These are phyloP conservation scores for Xylaria curta DNA, from an alignment of 495 filamentous ascomycete genomes.

Conservation along the genomic window DNA sequence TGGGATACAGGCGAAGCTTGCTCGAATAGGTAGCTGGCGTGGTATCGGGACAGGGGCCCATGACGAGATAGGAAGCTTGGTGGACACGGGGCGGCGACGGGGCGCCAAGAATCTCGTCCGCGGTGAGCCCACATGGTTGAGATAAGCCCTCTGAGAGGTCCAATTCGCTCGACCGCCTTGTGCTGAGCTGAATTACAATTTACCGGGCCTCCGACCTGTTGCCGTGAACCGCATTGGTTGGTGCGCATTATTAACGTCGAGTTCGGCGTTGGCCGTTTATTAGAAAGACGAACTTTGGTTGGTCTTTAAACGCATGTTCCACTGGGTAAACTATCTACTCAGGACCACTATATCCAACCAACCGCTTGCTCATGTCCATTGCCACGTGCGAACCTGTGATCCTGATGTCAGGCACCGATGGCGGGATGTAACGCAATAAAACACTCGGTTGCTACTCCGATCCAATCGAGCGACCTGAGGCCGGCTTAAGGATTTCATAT, in stretches of 20 bases:
- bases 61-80: constrained; percentile 22
- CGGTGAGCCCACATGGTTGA: constrained; percentile 21
- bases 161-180: constrained; percentile 12
- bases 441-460: background rate
- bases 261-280: background rate
- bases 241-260: background rate
- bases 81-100: background rate
- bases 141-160: constrained; percentile 27
- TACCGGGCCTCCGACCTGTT: background rate
- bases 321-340: background rate
- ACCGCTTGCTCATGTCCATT: constrained; percentile 1
- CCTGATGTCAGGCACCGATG: background rate
- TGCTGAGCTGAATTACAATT: background rate
- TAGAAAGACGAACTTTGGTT: background rate
- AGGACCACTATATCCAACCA: background rate
- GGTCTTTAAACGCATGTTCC: background rate
- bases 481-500: background rate
- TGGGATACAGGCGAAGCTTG: constrained; percentile 12
- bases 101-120: background rate
- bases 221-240: background rate
- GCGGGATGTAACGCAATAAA: background rate
- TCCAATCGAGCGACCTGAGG: background rate
- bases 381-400: constrained; percentile 6
- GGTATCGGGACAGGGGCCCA: background rate
- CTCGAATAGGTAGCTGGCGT: constrained; percentile 23